Conservation (phyloP, 208 protist species). For the Trypanosoma rangeli region DNA sequence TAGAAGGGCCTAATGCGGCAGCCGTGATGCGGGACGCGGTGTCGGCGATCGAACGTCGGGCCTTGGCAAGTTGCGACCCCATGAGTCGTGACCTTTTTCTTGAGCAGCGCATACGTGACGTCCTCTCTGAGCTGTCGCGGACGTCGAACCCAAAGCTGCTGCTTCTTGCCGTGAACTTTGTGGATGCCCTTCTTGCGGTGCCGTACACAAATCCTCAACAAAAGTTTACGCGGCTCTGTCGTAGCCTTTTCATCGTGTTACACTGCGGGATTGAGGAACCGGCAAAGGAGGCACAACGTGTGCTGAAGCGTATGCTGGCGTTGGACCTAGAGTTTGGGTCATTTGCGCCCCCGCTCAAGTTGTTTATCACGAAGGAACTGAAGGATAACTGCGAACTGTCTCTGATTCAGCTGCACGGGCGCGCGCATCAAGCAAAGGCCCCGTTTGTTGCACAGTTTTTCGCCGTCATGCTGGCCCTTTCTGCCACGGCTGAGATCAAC, state of each 20-base stretch:
- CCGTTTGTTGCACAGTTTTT: conserved; percentile 75
- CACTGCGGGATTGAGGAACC: conserved; percentile 72
- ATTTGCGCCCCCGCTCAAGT: conserved; percentile 69
- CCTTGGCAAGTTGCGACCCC: conserved; percentile 76
- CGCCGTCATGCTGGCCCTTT: conserved; percentile 71
- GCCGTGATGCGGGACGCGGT: conserved; percentile 77
- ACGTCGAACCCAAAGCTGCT: conserved; percentile 51
- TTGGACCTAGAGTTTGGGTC: conserved; percentile 45
- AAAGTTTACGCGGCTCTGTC: conserved; percentile 84
- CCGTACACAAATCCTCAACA: conserved; percentile 75
- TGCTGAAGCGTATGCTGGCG: conserved; percentile 73
- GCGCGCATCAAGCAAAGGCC: conserved; percentile 53
- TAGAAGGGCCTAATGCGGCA: conserved; percentile 54
- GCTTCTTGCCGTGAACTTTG: conserved; percentile 65
- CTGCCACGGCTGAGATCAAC: conserved; percentile 71
- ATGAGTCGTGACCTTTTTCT: conserved; percentile 76
- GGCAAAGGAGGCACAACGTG: conserved; percentile 69
- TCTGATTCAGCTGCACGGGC: conserved; percentile 77
- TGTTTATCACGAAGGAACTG: conserved; percentile 85
- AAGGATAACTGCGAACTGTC: conserved; percentile 82
- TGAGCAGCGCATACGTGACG: conserved; percentile 81
- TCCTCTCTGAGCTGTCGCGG: conserved; percentile 66
- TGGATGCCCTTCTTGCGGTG: conserved; percentile 81
- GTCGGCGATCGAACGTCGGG: conserved; percentile 75
- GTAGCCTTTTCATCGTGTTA: conserved; percentile 66